Base-by-base conservation (phyloP, 306 rosid genomes). In the Vicia faba region DNA sequence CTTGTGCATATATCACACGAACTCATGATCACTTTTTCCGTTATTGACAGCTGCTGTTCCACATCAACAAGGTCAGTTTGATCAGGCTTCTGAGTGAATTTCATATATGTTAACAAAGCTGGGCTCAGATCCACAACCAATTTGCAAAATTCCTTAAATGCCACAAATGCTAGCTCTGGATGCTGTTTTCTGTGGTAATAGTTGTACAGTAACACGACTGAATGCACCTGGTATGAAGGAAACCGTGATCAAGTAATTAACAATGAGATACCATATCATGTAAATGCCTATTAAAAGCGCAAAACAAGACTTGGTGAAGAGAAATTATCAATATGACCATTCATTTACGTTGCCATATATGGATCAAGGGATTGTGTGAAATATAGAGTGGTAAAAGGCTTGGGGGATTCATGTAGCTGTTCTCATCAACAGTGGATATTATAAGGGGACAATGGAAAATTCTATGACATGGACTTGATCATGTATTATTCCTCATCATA, bases 141-240 rank as follows among this genome's bases (percentile, higher is more conserved):
- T 75, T 86, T 80, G 80, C 89, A 86, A 75, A 91, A 88, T 31
- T 82, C 85, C 40, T 74, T 77, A 49, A 84, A 88, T 36, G 75
- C 58, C 70, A 91, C 70, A 80, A 77, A 70, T 11, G 59, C 81
- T 64, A 86, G 84, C 72, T 78, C 73, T n/a, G 85, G 86, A 40
- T 78, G 61, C 50, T 80, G 83, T 70, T 75, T 91, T 69, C 89
- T 74, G 78, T 81, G 82, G 86, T 85, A 91, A 71, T 81, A 88
- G 84, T 91, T 88, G 83, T 88, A 88, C 66, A 91, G 76, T 35
- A 91, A 58, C 83, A 88, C 86, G 38, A 79, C 85, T 7, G 96
- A 88, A 75, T 81, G 91, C 81, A 88, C 81, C 97, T 91, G 55
- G 20, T 49, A 49, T 18, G 28, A 49, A 48, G 55, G 4, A 49